Evolutionary conservation across 2,329 filamentous ascomycete genomes (phyloP), one percentile per base, ranked within the genome.

Genomic region (Cordyceps cateniannulata): DNA sequence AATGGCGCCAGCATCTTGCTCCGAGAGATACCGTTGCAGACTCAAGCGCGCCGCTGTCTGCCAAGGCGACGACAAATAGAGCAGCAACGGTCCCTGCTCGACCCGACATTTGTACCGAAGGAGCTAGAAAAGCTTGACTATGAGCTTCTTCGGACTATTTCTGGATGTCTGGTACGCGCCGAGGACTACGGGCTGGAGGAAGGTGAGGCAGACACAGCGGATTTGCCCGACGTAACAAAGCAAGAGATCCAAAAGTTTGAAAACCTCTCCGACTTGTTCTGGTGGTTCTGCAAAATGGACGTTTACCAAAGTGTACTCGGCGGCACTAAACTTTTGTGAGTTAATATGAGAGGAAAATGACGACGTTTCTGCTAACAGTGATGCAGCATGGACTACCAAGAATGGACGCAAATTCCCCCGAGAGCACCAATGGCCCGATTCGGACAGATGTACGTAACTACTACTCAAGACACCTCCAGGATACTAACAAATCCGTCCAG

Each of bases 271-370:
- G 95, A 98, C 73, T 76, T 98, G 5, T 96, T 89, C 70, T 99
- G 93, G 93, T 97, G 92, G 90, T 97, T 93, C 71, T 88, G 85
- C 67, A 96, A 96, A 73, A 95, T 97, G 79, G 95, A 98, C 71
- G 85, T 90, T 9, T 96, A 93, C 67, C 93, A 97, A 72, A 92
- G 90, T 70, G 85, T 97, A 63, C 78, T 98, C 25, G 95, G 93
- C 66, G 93, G 91, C 9, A 93, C 93, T 47, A 83, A 83, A 63
- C 78, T 96, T 51, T 87, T 97, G 91, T 96, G 78, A 81, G 91
- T 82, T 25, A 5, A 20, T 16, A 14, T 35, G 14, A 9, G 7
- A 4, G 5, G n/a, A 32, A 16, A 8, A 3, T 27, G 44, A 47
- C 35, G 10, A 24, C 42, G 55, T 42, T 7, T 44, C 8, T 14